Conservation (phyloP, 352 stramenopile species). For the Blastocystis sp. region DNA sequence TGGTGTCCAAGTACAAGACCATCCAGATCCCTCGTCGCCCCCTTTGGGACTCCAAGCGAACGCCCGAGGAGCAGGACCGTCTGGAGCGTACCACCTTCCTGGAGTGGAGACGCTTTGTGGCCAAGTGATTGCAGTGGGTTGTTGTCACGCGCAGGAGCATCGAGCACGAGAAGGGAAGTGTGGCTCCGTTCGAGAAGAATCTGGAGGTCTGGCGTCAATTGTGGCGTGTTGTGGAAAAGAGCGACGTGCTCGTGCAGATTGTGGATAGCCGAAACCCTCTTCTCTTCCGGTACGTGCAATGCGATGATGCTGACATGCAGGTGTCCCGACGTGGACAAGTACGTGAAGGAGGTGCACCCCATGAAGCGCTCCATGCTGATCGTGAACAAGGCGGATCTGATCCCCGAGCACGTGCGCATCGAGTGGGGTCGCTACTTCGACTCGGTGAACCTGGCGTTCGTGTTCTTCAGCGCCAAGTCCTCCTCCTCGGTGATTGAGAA, state of each 20-base stretch:
- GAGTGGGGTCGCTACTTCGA: conserved; percentile 91
- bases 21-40: conserved; percentile 91
- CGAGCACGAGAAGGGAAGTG: conserved; percentile 77
- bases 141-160: not conserved
- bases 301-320: conserved; percentile 71
- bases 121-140: conserved; percentile 70
- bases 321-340: conserved; percentile 88
- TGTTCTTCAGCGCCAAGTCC: conserved; percentile 96
- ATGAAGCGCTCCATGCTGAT: conserved; percentile 88
- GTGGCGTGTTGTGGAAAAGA: conserved; percentile 96
- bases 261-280: conserved; percentile 71
- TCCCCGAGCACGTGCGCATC: conserved; percentile 84
- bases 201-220: conserved; percentile 98
- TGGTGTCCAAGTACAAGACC: not conserved
- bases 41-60: conserved; percentile 88
- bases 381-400: conserved; percentile 98
- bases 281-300: conserved; percentile 35
- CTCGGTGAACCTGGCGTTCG: conserved; percentile 81
- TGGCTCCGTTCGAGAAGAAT: conserved; percentile 99
- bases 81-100: conserved; percentile 95
- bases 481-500: conserved; percentile 71
- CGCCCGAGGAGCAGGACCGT: conserved; percentile 87
- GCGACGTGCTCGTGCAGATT: conserved; percentile 90
- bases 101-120: conserved; percentile 91
- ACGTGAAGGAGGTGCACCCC: conserved; percentile 86